Conservation (phyloP, 2,329 filamentous ascomycete species). For the Cadophora malorum region DNA sequence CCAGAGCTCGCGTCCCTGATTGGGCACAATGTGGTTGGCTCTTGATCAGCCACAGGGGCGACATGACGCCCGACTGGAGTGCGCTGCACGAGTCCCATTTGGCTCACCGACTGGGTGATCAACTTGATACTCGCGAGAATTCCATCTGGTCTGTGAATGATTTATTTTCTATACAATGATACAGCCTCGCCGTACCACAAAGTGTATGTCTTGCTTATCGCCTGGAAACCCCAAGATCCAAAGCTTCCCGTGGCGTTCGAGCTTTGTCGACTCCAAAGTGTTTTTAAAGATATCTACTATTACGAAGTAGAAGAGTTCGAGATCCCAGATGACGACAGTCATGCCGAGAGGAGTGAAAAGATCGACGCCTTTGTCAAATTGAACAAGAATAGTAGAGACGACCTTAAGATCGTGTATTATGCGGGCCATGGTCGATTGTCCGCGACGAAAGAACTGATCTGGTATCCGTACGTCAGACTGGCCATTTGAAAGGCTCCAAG, state of each 20-base stretch:
- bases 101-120: too few species aligned
- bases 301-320: constrained; percentile 22
- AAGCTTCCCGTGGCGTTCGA: constrained; percentile 13
- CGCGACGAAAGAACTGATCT: constrained; percentile 2
- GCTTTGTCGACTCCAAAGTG: constrained; percentile 1
- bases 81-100: too few species aligned
- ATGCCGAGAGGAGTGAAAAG: constrained; percentile 17
- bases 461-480: constrained; percentile 12
- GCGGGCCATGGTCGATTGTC: constrained; percentile 18
- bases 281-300: constrained; percentile 22
- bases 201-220: constrained; percentile 21
- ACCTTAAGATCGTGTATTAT: constrained; percentile 28
- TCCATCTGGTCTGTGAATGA: too few species aligned
- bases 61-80: too few species aligned
- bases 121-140: too few species aligned
- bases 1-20: too few species aligned
- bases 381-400: background rate
- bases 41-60: too few species aligned
- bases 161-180: too few species aligned
- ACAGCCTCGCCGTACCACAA: constrained; percentile 12
- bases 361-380: constrained; percentile 13
- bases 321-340: constrained; percentile 20
- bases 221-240: constrained; percentile 18
- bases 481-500: too few species aligned
- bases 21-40: too few species aligned